Evolutionary conservation across 1,284 basidiomycete genomes (phyloP).

Genomic region (Ceratorhiza oryzae-sativae): DNA sequence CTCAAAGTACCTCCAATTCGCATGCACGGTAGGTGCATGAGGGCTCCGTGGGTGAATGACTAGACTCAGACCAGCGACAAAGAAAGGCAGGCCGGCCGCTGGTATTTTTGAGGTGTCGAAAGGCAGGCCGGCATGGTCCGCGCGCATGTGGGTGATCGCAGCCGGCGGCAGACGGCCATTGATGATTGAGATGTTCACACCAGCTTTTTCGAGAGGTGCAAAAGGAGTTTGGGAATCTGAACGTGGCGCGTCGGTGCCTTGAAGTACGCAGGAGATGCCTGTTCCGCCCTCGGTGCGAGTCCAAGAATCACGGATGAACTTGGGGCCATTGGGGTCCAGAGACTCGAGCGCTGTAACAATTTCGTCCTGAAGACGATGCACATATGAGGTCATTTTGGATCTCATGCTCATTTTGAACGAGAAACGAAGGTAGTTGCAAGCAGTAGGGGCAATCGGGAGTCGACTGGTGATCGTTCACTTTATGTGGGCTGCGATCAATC

Average conservation of each 20-base stretch:
- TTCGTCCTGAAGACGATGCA: conserved; percentile 78
- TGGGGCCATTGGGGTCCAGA: conserved; percentile 74
- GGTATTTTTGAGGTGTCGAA: conserved; percentile 57
- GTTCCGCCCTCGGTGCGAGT: conserved; percentile 82
- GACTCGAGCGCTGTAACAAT: conserved; percentile 83
- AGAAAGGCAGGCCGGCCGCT: conserved; percentile 80
- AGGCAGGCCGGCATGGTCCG: conserved; percentile 82
- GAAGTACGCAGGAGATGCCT: conserved; percentile 89
- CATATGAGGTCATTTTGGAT: conserved; percentile 78
- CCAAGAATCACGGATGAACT: conserved; percentile 91
- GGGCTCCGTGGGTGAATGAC: conserved; percentile 96
- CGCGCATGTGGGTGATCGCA: conserved; percentile 93
- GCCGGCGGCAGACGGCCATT: conserved; percentile 87
- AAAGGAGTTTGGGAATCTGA: conserved; percentile 43
- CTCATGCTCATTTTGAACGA: conserved; percentile 64
- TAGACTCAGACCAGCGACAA: conserved; percentile 89
- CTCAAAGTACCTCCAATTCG: conserved; percentile 99
- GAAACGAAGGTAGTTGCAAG: too few relatives aligned
- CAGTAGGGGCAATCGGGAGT: not conserved
- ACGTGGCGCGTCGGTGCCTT: conserved; percentile 59
- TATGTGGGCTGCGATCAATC: not conserved
- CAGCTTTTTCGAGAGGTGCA: conserved; percentile 86
- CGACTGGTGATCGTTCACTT: not conserved
- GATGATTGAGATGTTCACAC: conserved; percentile 94
- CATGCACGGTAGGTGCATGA: conserved; percentile 89